Percentiles rank a stretch among this genome's conserved stretches.
Evolutionary conservation across 495 filamentous ascomycete species (phyloP).

Genomic region (Haplographium delicatum): DNA sequence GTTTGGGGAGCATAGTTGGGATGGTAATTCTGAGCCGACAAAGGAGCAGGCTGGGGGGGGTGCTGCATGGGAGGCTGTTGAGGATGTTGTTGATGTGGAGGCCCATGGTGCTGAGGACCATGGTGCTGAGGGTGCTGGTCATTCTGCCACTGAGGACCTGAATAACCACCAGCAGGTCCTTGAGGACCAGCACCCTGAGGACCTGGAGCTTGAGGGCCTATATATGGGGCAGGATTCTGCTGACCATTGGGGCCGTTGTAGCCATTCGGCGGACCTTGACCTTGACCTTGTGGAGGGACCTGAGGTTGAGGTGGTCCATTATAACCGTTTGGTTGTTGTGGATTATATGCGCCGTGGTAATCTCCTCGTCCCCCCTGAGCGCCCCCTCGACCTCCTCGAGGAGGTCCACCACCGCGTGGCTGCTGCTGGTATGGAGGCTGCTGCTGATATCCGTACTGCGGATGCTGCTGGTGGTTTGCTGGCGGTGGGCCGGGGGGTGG

Average conservation of each 20-base stretch:
- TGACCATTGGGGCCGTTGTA: slow-evolving; percentile 20
- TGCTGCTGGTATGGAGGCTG: slow-evolving; percentile 13
- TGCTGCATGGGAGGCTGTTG: slow-evolving; percentile 28
- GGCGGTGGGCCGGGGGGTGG: slow-evolving; percentile 35
- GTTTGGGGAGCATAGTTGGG: slow-evolving; percentile 47
- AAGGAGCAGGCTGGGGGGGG: slow-evolving; percentile 31
- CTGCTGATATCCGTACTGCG: slow-evolving; percentile 28
- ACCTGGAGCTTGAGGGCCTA: slow-evolving; percentile 25
- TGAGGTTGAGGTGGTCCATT: slow-evolving; percentile 19
- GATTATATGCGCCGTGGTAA: slow-evolving; percentile 20
- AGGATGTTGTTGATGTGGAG: slow-evolving; percentile 33
- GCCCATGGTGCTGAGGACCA: slow-evolving; percentile 17
- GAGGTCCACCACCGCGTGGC: slow-evolving; percentile 33
- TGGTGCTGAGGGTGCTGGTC: slow-evolving; percentile 15
- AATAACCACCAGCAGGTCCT: slow-evolving; percentile 11
- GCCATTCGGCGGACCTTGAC: slow-evolving; percentile 10
- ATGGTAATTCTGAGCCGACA: slow-evolving; percentile 43
- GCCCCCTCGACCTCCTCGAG: slow-evolving; percentile 33
- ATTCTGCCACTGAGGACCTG: slow-evolving; percentile 18
- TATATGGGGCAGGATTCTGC: slow-evolving; percentile 20
- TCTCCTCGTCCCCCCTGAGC: slow-evolving; percentile 25
- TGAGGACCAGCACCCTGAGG: slow-evolving; percentile 16
- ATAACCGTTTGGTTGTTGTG: slow-evolving; percentile 21
- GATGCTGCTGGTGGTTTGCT: slow-evolving; percentile 27
- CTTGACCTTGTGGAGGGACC: slow-evolving; percentile 25